phyloP scores from a whole-genome alignment of 202 grass and related monocot genomes.

The Zoysia matrella region DNA sequence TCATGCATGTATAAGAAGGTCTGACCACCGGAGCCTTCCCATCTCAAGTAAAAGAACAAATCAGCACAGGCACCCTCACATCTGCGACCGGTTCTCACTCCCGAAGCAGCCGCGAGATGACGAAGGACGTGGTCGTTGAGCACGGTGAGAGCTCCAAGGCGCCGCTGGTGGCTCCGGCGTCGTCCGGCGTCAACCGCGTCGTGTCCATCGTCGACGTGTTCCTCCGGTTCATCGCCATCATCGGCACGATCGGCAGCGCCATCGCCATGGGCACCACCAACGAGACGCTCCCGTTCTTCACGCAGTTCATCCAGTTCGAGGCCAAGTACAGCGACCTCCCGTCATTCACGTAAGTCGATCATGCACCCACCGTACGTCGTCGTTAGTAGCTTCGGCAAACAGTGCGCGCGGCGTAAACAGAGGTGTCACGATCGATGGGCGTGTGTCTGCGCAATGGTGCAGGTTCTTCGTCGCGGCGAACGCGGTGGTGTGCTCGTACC shows the following conservation, averaged over 20 bases:
- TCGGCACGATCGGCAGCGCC: slow-evolving; percentile 56
- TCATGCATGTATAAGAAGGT: slow-evolving; percentile 32
- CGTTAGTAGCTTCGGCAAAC: too few relatives aligned
- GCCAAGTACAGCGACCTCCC: slow-evolving; percentile 74
- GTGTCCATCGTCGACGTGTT: slow-evolving; percentile 52
- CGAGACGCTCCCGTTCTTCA: slow-evolving; percentile 83
- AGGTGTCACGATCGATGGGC: too few relatives aligned
- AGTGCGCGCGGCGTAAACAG: too few relatives aligned
- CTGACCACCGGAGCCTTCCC: neutral
- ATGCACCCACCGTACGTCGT: too few relatives aligned
- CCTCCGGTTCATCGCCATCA: slow-evolving; percentile 53
- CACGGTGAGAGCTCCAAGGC: slow-evolving; percentile 65
- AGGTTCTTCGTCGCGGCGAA: slow-evolving; percentile 77
- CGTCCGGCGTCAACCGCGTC: slow-evolving; percentile 46
- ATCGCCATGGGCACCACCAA: slow-evolving; percentile 71
- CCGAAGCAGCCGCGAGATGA: too few relatives aligned
- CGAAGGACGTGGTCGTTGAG: slow-evolving; percentile 47
- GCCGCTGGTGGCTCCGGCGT: slow-evolving; percentile 31
- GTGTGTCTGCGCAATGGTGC: too few relatives aligned
- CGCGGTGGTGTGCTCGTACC: slow-evolving; percentile 64
- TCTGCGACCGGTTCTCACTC: too few relatives aligned
- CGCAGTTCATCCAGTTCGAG: slow-evolving; percentile 75
- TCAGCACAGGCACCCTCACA: too few relatives aligned
- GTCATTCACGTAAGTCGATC: slow-evolving; percentile 52
- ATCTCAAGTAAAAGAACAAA: slow-evolving; percentile 32